These are phyloP conservation scores for Fusarium graminum DNA, from an alignment of 2,329 filamentous ascomycete genomes.

Conservation along the genomic window DNA sequence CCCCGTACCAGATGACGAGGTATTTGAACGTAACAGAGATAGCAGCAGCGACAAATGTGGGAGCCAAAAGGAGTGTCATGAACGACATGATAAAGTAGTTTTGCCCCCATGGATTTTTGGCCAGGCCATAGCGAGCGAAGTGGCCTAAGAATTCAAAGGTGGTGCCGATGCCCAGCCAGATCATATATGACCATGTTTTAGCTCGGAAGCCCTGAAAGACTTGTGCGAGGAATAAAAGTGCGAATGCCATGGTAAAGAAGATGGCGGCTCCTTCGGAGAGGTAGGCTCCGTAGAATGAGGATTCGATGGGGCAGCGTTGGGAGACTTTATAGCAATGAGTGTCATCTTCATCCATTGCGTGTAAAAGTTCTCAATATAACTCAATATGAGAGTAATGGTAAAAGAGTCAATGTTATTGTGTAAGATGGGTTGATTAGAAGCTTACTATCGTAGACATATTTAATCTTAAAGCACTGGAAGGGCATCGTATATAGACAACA, in stretches of 20 bases:
- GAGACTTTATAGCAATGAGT: no score
- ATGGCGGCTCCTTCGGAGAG: constrained; percentile 36
- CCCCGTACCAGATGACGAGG: constrained; percentile 59
- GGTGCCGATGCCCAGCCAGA: constrained; percentile 54
- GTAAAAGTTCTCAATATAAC: no score
- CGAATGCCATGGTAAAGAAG: constrained; percentile 55
- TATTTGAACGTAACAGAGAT: constrained; percentile 63
- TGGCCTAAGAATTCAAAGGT: constrained; percentile 59
- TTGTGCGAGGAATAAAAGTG: constrained; percentile 52
- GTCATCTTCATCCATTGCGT: no score
- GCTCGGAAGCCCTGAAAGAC: constrained; percentile 51
- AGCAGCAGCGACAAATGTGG: constrained; percentile 60
- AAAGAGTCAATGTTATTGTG: no score
- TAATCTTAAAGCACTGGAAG: no score
- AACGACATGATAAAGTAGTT: constrained; percentile 58
- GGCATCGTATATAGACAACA: no score
- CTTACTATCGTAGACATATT: no score
- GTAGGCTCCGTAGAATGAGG: constrained; percentile 45
- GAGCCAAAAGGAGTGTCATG: constrained; percentile 57
- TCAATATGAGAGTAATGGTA: no score
- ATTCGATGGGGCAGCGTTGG: constrained; percentile 42
- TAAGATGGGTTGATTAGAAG: no score
- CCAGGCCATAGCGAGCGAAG: constrained; percentile 56
- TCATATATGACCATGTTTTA: constrained; percentile 57
- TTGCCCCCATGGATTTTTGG: constrained; percentile 56